Percentiles rank a stretch among this genome's conserved stretches.
Conservation (phyloP, 805 yeast species). For the Brettanomyces naardenensis region DNA sequence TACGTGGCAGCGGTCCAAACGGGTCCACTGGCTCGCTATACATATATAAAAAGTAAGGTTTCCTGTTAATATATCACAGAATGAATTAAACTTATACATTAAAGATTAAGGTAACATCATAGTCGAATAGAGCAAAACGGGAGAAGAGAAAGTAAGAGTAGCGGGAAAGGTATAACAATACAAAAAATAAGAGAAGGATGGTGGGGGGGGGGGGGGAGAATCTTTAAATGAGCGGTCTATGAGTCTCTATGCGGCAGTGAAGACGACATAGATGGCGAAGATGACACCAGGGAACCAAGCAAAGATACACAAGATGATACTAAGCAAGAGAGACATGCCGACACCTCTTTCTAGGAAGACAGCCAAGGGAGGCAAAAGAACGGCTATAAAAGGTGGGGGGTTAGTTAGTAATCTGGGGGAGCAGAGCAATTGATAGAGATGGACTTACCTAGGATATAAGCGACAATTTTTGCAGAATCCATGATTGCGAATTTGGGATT, state of each 20-base stretch:
- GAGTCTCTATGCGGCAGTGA: constrained; percentile 6
- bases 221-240: too few relatives aligned
- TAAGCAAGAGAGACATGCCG: constrained; percentile 56
- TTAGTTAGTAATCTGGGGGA: background rate
- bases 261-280: constrained; percentile 62
- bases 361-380: constrained; percentile 69
- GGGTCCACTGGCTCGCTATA: too few relatives aligned
- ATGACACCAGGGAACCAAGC: constrained; percentile 75
- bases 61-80: too few relatives aligned
- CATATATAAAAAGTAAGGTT: too few relatives aligned
- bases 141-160: too few relatives aligned
- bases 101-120: too few relatives aligned
- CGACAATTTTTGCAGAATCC: constrained; percentile 19
- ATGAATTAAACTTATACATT: too few relatives aligned
- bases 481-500: constrained; percentile 4
- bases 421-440: background rate
- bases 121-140: too few relatives aligned
- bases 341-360: constrained; percentile 65
- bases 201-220: background rate
- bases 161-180: too few relatives aligned
- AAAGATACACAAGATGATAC: constrained; percentile 52
- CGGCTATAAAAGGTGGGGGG: background rate
- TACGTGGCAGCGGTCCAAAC: too few relatives aligned
- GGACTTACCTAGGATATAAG: constrained; percentile 18
- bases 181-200: constrained; percentile 1